Percentiles rank a stretch among this genome's conserved stretches.
These are phyloP conservation scores for Phanerochaete carnosa DNA, from an alignment of 768 basidiomycete genomes.

Conservation along the genomic window DNA sequence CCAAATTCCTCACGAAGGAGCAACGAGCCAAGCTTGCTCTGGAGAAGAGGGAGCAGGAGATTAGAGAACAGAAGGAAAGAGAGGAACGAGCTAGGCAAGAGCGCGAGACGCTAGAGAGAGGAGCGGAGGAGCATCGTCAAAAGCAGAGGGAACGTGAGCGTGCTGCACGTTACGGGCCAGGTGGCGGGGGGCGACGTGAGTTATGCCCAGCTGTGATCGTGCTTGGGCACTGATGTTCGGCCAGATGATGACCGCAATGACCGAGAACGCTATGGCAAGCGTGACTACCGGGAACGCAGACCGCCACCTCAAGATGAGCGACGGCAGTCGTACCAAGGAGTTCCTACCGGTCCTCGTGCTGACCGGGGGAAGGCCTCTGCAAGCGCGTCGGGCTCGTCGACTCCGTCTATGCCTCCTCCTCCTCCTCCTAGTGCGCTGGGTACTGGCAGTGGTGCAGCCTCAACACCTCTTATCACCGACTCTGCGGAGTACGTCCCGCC, in stretches of 20 bases:
- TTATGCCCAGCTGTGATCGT: background rate
- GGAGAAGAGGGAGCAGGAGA: conserved; percentile 80
- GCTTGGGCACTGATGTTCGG: background rate
- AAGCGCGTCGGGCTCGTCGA: conserved; percentile 27
- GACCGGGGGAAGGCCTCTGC: conserved; percentile 49
- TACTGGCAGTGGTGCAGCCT: conserved; percentile 6
- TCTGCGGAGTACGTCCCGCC: conserved; percentile 49
- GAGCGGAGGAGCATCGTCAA: conserved; percentile 65
- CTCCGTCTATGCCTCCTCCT: conserved; percentile 51
- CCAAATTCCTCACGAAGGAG: conserved; percentile 91
- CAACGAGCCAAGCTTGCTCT: conserved; percentile 89
- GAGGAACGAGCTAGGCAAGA: conserved; percentile 60
- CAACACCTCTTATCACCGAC: conserved; percentile 27
- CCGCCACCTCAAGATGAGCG: conserved; percentile 24
- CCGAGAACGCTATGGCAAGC: conserved; percentile 33
- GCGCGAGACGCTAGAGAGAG: conserved; percentile 69
- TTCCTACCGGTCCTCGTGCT: conserved; percentile 84
- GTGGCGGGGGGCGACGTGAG: conserved; percentile 40
- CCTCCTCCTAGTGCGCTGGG: conserved; percentile 26
- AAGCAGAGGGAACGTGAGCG: conserved; percentile 42
- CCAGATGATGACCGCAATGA: conserved; percentile 38
- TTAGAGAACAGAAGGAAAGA: conserved; percentile 64
- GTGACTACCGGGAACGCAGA: conserved; percentile 32
- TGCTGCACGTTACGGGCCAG: conserved; percentile 39
- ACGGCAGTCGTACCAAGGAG: conserved; percentile 45